Conservation (phyloP, 164 flowering plant species). For the Kalanchoe fedtschenkoi region DNA sequence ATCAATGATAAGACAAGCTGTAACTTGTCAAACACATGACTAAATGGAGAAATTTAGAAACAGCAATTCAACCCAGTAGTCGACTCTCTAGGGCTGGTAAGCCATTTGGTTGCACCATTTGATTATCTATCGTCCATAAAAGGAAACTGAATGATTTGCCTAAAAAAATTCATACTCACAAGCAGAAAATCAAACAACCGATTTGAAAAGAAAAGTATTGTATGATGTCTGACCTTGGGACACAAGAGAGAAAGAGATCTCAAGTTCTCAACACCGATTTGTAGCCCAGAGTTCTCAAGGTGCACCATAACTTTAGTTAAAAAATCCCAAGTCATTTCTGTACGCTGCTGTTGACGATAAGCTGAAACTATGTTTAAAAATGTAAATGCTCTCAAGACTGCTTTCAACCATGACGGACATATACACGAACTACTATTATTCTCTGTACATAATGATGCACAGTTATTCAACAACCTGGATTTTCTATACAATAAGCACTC, state of each 20-base stretch:
- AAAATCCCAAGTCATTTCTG: constrained; percentile 19
- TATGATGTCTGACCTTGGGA: constrained; percentile 42
- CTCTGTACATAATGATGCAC: background rate
- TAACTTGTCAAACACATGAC: background rate
- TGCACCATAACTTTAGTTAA: constrained; percentile 34
- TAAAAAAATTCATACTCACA: background rate
- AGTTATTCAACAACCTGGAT: constrained; percentile 12
- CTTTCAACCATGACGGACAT: constrained; percentile 77
- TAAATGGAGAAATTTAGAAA: background rate
- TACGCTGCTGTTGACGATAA: constrained; percentile 26
- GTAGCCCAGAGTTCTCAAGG: constrained; percentile 29
- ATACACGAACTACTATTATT: constrained; percentile 23
- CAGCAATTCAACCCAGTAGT: background rate
- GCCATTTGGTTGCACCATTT: background rate
- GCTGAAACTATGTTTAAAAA: constrained; percentile 55
- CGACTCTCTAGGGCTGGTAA: background rate
- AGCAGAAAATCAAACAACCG: background rate
- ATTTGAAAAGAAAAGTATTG: background rate
- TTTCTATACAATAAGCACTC: constrained; percentile 29
- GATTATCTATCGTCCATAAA: background rate
- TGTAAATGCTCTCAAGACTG: constrained; percentile 41
- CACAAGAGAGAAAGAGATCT: constrained; percentile 50
- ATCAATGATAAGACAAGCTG: background rate
- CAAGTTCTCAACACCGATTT: constrained; percentile 36
- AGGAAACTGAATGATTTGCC: background rate